phyloP scores from a whole-genome alignment of 768 basidiomycete species.

The Russula foetens region DNA sequence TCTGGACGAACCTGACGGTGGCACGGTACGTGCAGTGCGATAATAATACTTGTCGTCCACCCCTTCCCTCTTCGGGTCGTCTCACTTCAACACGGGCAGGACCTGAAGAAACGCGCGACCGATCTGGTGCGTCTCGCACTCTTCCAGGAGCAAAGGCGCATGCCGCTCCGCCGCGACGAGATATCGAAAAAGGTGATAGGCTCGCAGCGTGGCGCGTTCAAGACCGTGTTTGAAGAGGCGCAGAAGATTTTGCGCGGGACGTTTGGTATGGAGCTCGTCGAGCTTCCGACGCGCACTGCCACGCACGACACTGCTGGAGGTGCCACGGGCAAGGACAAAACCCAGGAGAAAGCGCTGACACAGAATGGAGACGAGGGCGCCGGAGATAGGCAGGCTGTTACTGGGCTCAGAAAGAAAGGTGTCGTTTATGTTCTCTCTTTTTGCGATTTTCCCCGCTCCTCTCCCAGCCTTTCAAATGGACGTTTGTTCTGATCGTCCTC shows the following conservation, averaged over 20 bases:
- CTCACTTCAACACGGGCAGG: slow-evolving; percentile 33
- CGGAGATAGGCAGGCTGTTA: slow-evolving; percentile 21
- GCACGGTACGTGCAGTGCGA: neutral
- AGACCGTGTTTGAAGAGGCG: slow-evolving; percentile 51
- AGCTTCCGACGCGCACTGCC: slow-evolving; percentile 57
- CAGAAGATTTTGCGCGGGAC: slow-evolving; percentile 54
- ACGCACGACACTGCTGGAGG: slow-evolving; percentile 37
- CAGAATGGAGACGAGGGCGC: slow-evolving; percentile 8
- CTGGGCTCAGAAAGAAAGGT: slow-evolving; percentile 66
- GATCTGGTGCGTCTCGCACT: slow-evolving; percentile 75
- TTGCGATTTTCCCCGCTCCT: neutral
- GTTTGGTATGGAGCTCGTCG: slow-evolving; percentile 82
- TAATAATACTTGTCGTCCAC: neutral
- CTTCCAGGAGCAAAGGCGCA: slow-evolving; percentile 67
- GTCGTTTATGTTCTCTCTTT: neutral
- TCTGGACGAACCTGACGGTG: slow-evolving; percentile 18
- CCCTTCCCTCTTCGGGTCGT: too few relatives aligned
- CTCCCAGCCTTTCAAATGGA: too few relatives aligned
- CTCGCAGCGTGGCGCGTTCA: slow-evolving; percentile 48
- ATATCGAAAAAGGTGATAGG: slow-evolving; percentile 73
- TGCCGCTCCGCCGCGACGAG: slow-evolving; percentile 68
- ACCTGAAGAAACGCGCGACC: slow-evolving; percentile 53
- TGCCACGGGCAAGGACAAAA: slow-evolving; percentile 30
- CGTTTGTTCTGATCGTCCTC: too few relatives aligned
- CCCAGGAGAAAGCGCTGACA: slow-evolving; percentile 29